Base-by-base conservation (phyloP, 441 rosid species). In the Populus hybrid region DNA sequence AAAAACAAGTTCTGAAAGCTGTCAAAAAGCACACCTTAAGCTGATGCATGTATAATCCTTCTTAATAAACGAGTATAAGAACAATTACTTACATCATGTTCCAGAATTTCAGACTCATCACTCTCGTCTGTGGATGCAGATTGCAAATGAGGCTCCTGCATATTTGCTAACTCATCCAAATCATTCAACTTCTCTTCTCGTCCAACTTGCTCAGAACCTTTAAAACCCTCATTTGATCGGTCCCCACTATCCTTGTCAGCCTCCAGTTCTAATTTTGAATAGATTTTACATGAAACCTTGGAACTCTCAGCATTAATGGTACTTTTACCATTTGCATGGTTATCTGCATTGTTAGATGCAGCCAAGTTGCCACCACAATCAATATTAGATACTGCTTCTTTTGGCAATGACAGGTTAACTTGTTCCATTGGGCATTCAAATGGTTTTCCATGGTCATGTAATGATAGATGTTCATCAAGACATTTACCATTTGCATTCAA, bases 11-110 rank as follows among this genome's bases (percentile, higher is more conserved):
- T 18, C 57, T 6, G 30, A 42, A 53, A 63, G 59, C 36, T 61
- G 1, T 21, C 11, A 30, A 72, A 68, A 72, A 69, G 26, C 19
- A 79, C 14, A 72, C 16, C 65, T 63, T 73, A 26, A 70, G 42
- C 73, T 74, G 70, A 75, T 9, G 11, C 70, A 67, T 53, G 26
- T 57, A 75, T 30, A 50, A 57, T 64, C 71, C 69, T 75, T 71
- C 46, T 65, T 34, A 23, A 24, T 26, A 67, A 32, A 78, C 63
- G 67, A 76, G 38, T n/a, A 40, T 75, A 65, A 70, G 64, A 80
- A 53, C 74, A 75, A 81, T 76, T 67, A 89, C 98, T 92, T 76
- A 97, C 99, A 89, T 97, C 99, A 77, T 91, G 97, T 84, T 94
- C 98, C 81, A 91, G 79, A 73, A 88, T 84, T 82, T 92, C 98